Evolutionary conservation across 495 filamentous ascomycete species (phyloP).

Genomic region (Penicillium crystallinum): DNA sequence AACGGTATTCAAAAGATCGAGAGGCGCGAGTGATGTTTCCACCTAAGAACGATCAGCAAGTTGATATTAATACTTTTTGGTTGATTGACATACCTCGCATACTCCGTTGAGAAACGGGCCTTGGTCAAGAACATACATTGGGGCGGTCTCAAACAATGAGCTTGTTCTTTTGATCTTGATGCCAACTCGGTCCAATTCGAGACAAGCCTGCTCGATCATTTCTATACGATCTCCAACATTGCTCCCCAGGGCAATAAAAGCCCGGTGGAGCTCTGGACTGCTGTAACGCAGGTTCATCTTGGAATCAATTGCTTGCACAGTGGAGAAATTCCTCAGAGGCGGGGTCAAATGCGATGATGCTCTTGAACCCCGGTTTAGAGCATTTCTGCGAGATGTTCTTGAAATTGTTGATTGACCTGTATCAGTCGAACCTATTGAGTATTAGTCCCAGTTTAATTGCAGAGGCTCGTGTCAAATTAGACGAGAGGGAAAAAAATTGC

Average conservation of each 20-base stretch:
- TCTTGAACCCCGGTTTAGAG: neutral
- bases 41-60: conserved; percentile 49
- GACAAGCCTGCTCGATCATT: conserved; percentile 78
- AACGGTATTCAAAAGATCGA: conserved; percentile 69
- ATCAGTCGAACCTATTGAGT: neutral
- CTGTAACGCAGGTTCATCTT: conserved; percentile 21
- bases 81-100: conserved; percentile 63
- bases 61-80: neutral
- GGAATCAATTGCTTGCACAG: conserved; percentile 11
- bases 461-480: neutral
- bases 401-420: neutral
- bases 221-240: conserved; percentile 83
- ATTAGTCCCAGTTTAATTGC: neutral
- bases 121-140: conserved; percentile 94
- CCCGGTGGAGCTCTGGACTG: conserved; percentile 40
- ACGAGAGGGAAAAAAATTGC: neutral
- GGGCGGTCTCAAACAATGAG: conserved; percentile 85
- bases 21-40: conserved; percentile 69
- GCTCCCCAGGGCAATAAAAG: conserved; percentile 85
- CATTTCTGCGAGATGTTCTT: conserved; percentile 2
- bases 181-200: conserved; percentile 61
- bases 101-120: conserved; percentile 85
- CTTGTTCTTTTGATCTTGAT: conserved; percentile 79
- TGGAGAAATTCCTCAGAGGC: conserved; percentile 24
- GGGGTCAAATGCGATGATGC: conserved; percentile 5